Evolutionary conservation across 169 alveolate species (phyloP), one percentile per base, ranked within the genome.

Genomic region (Plasmodium fragile): DNA sequence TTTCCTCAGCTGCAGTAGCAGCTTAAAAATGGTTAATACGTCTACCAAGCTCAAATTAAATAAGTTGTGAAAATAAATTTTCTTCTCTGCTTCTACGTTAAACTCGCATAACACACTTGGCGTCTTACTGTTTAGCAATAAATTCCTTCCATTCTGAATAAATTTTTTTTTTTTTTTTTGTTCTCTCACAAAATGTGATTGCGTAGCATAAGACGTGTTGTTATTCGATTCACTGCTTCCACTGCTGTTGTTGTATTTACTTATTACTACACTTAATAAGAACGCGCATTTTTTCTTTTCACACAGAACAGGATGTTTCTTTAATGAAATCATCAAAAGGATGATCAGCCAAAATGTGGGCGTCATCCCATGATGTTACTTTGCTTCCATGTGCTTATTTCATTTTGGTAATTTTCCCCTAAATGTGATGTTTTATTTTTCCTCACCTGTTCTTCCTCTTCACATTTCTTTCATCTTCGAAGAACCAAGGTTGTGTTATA

Each of bases 1-100:
- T 41, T 79, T 89, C 49, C 71, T 78, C 36, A 89, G 45, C 22
- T 59, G 45, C 41, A 89, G 45, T 72, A 89, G 32, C 18, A 89
- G 22, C 89, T 89, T 89, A 79, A 78, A 78, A 59, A 78, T 89
- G 52, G 45, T 78, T 25, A 89, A 77, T 4, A 89, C 16, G 53
- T 89, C 94, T 77, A 28, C 22, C 18, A 89, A 43, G 28, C 30
- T 25, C 34, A 78, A 89, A 49, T 89, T 22, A 45, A 89, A 78
- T 78, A 89, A 78, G 81, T 78, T 89, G 13, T 53, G 77, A 79
- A 78, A 78, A 55, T 28, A 70, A 39, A 89, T 78, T 22, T 78
- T 89, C 71, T 89, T 89, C 32, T 45, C 72, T 22, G 18, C 73
- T 43, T 89, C 94, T 79, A 89, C 89, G 1, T 78, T 89, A 77